These are phyloP conservation scores for Microbotryum scabiosae DNA, from an alignment of 1,284 basidiomycete species.

Conservation along the genomic window DNA sequence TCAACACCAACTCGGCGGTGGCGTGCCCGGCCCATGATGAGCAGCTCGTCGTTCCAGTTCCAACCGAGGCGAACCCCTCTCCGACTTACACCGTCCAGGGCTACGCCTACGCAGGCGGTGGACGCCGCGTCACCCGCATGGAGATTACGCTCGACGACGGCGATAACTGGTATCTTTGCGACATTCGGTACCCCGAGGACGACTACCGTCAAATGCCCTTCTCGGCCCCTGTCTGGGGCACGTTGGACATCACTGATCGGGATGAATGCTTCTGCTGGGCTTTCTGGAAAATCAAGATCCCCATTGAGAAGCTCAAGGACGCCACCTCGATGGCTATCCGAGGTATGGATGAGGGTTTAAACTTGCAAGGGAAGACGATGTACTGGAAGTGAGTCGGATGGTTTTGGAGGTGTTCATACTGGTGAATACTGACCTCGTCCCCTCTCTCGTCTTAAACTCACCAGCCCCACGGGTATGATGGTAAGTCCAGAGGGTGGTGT, in stretches of 20 bases:
- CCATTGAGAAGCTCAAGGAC: slow-evolving; percentile 41
- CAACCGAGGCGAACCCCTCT: slow-evolving; percentile 1
- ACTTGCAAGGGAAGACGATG: slow-evolving; percentile 50
- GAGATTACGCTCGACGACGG: slow-evolving; percentile 58
- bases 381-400: slow-evolving; percentile 37
- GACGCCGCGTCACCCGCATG: slow-evolving; percentile 52
- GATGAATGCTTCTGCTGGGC: slow-evolving; percentile 59
- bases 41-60: slow-evolving; percentile 37
- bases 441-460: too few species aligned
- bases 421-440: too few species aligned
- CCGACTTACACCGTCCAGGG: slow-evolving; percentile 46
- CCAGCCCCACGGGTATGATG: too few species aligned
- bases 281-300: slow-evolving; percentile 52
- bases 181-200: slow-evolving; percentile 53
- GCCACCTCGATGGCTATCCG: slow-evolving; percentile 48
- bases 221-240: slow-evolving; percentile 41
- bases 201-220: slow-evolving; percentile 42
- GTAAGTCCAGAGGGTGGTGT: too few species aligned
- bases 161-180: slow-evolving; percentile 48
- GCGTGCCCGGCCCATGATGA: slow-evolving; percentile 55
- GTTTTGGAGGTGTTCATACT: background rate
- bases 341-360: slow-evolving; percentile 52
- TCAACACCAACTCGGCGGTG: slow-evolving; percentile 57
- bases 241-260: slow-evolving; percentile 47
- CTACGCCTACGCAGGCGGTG: slow-evolving; percentile 62